Base-by-base conservation (phyloP, 441 rosid species). In the Heliophila coronopifolia region DNA sequence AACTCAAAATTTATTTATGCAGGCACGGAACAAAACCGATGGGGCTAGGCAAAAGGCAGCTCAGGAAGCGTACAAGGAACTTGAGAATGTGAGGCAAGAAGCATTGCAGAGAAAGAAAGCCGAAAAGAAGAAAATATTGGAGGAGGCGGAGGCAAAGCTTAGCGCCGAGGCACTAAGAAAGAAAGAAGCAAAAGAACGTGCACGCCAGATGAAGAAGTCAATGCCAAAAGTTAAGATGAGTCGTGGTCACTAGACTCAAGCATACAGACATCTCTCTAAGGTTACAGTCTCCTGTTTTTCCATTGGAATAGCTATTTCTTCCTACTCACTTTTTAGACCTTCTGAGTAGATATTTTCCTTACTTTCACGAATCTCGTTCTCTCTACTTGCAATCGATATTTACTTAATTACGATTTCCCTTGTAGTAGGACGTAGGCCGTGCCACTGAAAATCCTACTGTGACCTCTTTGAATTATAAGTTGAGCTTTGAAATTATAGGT, bases 191-290 rank as follows among this genome's bases (percentile, higher is more conserved):
- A 92, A 86, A 40, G 95, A 88, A 22, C 87, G 88, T 32, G 72
- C 95, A 32, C 88, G 96, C 23, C 97, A 88, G 69, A 66, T 76
- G 90, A 93, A 83, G 73, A 83, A 83, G 54, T 73, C 75, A 22
- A 71, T 73, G 85, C 95, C 95, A 0, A 88, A 68, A 74, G 63
- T 92, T 34, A 92, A 92, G 84, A 87, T 88, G 94, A 84, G 77
- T 18, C 90, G 92, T 10, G 88, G 69, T 36, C 81, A 74, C 71
- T 90, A 68, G 58, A 41, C 25, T 14, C 20, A 3, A 36, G 26
- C 45, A 42, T 42, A 42, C 33, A 27, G 40, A 51, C 59, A 35
- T 42, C 45, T 18, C 45, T 49, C 40, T 9, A 24, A 23, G 22
- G 14, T 28, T 18, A 44, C 14, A 44, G 4, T 58, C 63, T 47